Percentiles rank a stretch among this genome's conserved stretches.
These are phyloP conservation scores for Nidularia sp. DNA, from an alignment of 768 basidiomycete species.

Conservation along the genomic window DNA sequence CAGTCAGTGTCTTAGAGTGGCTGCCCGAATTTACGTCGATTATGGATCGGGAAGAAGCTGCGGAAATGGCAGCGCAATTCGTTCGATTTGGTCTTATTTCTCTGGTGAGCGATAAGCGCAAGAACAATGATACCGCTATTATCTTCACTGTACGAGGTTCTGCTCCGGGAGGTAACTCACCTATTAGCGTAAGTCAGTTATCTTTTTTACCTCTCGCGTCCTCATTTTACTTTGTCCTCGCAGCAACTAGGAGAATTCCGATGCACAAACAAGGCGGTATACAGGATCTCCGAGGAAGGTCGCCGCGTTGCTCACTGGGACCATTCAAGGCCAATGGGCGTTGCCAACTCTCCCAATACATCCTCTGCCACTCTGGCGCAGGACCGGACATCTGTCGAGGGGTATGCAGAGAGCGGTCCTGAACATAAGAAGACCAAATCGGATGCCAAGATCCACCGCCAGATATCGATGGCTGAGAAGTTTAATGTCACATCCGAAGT, in stretches of 20 bases:
- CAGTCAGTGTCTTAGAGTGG: slow-evolving; percentile 91
- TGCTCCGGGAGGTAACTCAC: slow-evolving; percentile 69
- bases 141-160: slow-evolving; percentile 89
- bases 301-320: slow-evolving; percentile 86
- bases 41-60: slow-evolving; percentile 92
- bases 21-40: slow-evolving; percentile 96
- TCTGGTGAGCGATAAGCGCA: slow-evolving; percentile 87
- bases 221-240: slow-evolving; percentile 9
- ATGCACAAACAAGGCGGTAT: slow-evolving; percentile 92
- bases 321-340: slow-evolving; percentile 27
- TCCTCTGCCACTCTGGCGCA: slow-evolving; percentile 58
- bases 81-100: slow-evolving; percentile 90
- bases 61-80: slow-evolving; percentile 97
- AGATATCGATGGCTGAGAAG: slow-evolving; percentile 75
- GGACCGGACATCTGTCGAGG: slow-evolving; percentile 61
- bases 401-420: slow-evolving; percentile 22
- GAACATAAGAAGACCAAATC: slow-evolving; percentile 22
- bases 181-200: slow-evolving; percentile 55
- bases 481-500: slow-evolving; percentile 53
- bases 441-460: slow-evolving; percentile 69
- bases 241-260: slow-evolving; percentile 96
- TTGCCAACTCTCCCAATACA: slow-evolving; percentile 56
- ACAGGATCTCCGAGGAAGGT: slow-evolving; percentile 92
- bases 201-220: slow-evolving; percentile 4
- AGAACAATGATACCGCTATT: slow-evolving; percentile 84